Evolutionary conservation across 768 basidiomycete species (phyloP), one percentile per base, ranked within the genome.

Genomic region (Phanerochaete carnosa): DNA sequence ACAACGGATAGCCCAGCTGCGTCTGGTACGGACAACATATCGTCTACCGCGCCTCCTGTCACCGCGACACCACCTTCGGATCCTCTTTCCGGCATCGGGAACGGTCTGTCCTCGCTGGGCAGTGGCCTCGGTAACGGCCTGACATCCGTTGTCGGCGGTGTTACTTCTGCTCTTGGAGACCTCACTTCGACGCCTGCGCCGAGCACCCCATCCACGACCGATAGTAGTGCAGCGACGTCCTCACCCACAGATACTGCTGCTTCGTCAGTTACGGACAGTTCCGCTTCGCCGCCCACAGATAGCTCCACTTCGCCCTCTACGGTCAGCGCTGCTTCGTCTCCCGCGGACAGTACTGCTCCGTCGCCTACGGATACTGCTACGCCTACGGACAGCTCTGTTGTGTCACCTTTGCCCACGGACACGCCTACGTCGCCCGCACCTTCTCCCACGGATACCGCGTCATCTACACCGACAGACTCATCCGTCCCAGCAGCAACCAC

Each of bases 1-100:
- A 46, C 57, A 8, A 56, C 66, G 25, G 12, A 62, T 64, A 23
- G 63, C 62, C 2, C 65, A 46, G 29, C 62, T 59, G 0, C 46
- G 29, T 28, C 49, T 26, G 13, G 60, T 66, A 47, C 59, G 19
- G 57, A 49, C 46, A 58, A 3, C 22, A 23, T 19, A 9, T 11
- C 6, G 11, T 13, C 25, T 56, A 26, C 33, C 56, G 26, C 6
- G 49, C 19, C 46, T 50, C 16, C 37, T 25, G 28, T 22, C 9
- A 45, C 55, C 13, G 43, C 66, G 26, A 55, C 65, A 6, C n/a
- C 47, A 25, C 39, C 62, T 8, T 30, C 56, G 16, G 47, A 32
- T 49, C 45, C 45, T 19, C 37, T 28, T 47, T 46, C 19, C 6
- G 19, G 39, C 16, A 43, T 9, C 16, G 39, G 39, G 11, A 19